Evolutionary conservation across 2,329 filamentous ascomycete species (phyloP).

Genomic region (Fusarium denticulatum): DNA sequence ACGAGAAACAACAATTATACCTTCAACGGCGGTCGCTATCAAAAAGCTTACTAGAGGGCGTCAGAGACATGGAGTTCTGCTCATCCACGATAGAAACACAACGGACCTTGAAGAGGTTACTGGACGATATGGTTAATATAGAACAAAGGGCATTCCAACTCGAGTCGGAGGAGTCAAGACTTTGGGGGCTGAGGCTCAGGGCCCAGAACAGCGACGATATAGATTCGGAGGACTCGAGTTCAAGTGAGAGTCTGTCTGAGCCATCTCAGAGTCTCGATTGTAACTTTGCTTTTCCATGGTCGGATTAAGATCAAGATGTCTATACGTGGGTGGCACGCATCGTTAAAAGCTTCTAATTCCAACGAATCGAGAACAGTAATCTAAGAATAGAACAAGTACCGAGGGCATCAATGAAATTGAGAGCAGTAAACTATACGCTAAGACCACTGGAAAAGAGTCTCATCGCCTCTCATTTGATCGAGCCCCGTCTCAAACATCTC

Average conservation of each 20-base stretch:
- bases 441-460: rapidly evolving
- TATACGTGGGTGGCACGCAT: neutral
- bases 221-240: neutral
- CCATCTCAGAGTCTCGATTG: neutral
- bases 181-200: neutral
- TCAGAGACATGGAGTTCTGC: neutral
- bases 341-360: no score
- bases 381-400: neutral
- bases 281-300: neutral
- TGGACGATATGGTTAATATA: neutral
- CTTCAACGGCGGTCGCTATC: neutral
- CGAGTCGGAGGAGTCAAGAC: neutral
- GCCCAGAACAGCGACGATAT: neutral
- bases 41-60: neutral
- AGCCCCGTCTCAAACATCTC: neutral
- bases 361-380: neutral
- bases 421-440: rapidly evolving
- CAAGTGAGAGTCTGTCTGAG: neutral
- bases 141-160: neutral
- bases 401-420: no score
- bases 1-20: neutral
- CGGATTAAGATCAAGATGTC: neutral
- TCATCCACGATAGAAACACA: neutral
- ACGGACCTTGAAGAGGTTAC: neutral
- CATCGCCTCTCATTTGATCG: rapidly evolving